Conservation (phyloP, 306 rosid species). For the Rubus parviflorus region DNA sequence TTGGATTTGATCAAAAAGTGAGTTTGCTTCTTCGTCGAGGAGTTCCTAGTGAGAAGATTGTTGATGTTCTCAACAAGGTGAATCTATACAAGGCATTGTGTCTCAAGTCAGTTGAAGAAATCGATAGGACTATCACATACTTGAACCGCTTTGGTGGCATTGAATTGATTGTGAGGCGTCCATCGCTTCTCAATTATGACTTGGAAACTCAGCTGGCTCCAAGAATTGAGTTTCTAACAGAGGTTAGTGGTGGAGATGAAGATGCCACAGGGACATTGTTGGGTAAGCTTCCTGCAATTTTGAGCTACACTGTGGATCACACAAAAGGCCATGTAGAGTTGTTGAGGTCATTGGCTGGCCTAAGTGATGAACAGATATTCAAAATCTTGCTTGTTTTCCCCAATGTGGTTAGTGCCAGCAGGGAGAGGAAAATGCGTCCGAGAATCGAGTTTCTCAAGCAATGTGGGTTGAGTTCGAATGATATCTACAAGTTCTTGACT, state of each 20-base stretch:
- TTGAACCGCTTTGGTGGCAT: constrained; percentile 56
- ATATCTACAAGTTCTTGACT: constrained; percentile 63
- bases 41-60: constrained; percentile 48
- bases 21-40: constrained; percentile 49
- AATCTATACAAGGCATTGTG: constrained; percentile 59
- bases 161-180: constrained; percentile 57
- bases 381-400: constrained; percentile 59
- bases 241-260: constrained; percentile 62
- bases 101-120: constrained; percentile 54
- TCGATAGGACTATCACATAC: constrained; percentile 41
- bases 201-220: constrained; percentile 61
- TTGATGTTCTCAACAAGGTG: constrained; percentile 53
- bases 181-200: constrained; percentile 52
- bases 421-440: constrained; percentile 75
- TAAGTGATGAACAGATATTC: constrained; percentile 56
- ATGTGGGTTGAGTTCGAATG: constrained; percentile 61
- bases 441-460: constrained; percentile 69
- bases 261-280: constrained; percentile 41
- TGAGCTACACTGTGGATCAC: constrained; percentile 62
- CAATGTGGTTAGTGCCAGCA: constrained; percentile 54
- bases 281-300: constrained; percentile 49
- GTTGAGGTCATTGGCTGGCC: constrained; percentile 56
- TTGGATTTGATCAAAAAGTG: constrained; percentile 56
- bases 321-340: constrained; percentile 50
- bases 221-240: constrained; percentile 36